Evolutionary conservation across 2,329 filamentous ascomycete species (phyloP).

Genomic region (Sporothrix variecibatus): DNA sequence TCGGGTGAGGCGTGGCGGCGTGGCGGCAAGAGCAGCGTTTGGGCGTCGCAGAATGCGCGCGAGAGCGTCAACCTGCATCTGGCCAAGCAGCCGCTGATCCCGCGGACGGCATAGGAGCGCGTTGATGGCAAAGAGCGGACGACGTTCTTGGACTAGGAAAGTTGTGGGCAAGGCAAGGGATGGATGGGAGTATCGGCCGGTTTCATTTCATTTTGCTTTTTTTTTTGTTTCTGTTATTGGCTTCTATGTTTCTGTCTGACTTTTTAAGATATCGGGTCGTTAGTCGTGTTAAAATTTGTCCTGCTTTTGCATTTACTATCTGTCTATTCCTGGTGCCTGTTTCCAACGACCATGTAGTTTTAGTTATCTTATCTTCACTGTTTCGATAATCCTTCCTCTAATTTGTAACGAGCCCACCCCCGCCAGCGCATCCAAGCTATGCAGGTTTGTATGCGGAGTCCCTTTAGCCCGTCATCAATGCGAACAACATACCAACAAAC

Average conservation of each 20-base stretch:
- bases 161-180: background rate
- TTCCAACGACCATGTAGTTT: background rate
- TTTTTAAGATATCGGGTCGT: background rate
- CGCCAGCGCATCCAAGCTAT: background rate
- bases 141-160: conserved; percentile 1
- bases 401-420: background rate
- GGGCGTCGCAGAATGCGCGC: conserved; percentile 59
- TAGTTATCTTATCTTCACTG: background rate
- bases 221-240: background rate
- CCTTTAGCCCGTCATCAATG: background rate
- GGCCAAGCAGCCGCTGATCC: conserved; percentile 49
- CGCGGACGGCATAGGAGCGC: conserved; percentile 23
- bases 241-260: background rate
- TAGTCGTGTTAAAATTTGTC: background rate
- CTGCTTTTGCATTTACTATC: background rate
- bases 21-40: conserved; percentile 56
- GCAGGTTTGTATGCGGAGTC: background rate
- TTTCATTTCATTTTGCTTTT: background rate
- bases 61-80: conserved; percentile 66
- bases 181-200: conserved; percentile 7
- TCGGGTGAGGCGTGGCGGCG: conserved; percentile 69
- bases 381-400: background rate
- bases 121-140: background rate
- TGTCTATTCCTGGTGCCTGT: background rate
- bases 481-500: background rate